Conservation (phyloP, 208 protist genomes). For the Herpetomonas tarakana region DNA sequence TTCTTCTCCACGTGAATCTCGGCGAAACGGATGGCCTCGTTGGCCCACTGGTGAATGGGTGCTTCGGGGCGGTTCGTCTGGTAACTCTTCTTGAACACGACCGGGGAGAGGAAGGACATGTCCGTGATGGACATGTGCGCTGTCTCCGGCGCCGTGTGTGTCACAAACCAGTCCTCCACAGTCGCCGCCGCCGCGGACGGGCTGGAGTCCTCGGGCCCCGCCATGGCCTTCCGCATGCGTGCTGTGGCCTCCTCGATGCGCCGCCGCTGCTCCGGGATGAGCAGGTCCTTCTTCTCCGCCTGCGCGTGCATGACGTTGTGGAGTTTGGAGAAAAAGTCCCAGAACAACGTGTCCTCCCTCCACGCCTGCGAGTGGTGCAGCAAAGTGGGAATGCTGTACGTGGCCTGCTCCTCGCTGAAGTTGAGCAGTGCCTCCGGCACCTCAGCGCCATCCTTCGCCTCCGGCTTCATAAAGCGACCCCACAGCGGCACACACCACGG, state of each 20-base stretch:
- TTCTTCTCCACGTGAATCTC: constrained; percentile 3
- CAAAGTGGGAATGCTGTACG: neutral
- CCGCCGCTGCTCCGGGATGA: neutral
- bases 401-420: neutral
- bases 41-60: neutral
- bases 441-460: neutral
- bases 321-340: neutral
- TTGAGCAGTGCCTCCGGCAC: neutral
- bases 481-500: constrained; percentile 1
- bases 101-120: constrained; percentile 27
- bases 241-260: neutral
- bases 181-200: neutral
- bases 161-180: constrained; percentile 1
- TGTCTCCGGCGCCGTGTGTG: constrained; percentile 8
- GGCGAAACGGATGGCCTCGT: neutral
- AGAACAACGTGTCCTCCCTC: neutral
- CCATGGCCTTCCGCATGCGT: neutral
- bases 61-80: neutral
- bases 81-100: constrained; percentile 23
- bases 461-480: neutral
- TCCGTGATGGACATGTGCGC: constrained; percentile 29
- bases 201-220: neutral
- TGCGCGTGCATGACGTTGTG: neutral
- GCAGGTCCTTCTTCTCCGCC: neutral
- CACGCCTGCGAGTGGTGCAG: constrained; percentile 3